These are phyloP conservation scores for Chalciporus piperatus DNA, from an alignment of 768 basidiomycete genomes.

Conservation along the genomic window DNA sequence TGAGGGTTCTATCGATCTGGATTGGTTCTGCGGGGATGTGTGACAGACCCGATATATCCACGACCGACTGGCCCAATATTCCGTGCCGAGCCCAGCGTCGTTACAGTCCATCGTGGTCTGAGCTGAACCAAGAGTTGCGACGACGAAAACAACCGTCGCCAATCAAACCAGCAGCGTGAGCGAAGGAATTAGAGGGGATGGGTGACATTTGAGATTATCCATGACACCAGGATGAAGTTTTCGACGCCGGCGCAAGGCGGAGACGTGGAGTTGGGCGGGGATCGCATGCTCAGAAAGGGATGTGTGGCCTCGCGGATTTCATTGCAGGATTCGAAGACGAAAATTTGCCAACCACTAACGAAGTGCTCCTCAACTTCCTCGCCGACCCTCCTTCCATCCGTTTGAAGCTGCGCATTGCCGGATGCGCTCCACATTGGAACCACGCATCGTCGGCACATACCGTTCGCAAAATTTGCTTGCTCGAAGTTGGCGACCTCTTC, in stretches of 20 bases:
- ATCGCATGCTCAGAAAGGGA: no score
- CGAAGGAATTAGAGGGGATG: no score
- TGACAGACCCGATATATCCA: conserved; percentile 18
- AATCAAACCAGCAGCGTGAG: no score
- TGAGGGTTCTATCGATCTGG: neutral
- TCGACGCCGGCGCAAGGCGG: no score
- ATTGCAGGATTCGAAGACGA: conserved; percentile 90
- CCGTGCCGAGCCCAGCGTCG: neutral
- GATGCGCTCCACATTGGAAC: conserved; percentile 62
- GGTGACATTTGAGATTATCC: no score
- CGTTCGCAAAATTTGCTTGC: conserved; percentile 66
- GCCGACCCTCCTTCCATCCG: conserved; percentile 70
- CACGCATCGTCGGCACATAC: conserved; percentile 75
- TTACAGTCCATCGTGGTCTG: neutral
- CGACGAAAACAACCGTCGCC: no score
- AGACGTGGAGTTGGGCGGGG: no score
- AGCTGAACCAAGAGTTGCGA: no score
- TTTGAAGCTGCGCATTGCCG: conserved; percentile 71
- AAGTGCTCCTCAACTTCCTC: conserved; percentile 66
- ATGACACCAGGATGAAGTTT: no score
- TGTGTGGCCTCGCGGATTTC: conserved; percentile 62
- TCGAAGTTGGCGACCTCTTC: conserved; percentile 71
- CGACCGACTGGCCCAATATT: neutral
- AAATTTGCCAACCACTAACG: conserved; percentile 87
- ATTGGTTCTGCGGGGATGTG: neutral